Evolutionary conservation across 139 green algal genomes (phyloP).

Genomic region (Chara braunii): DNA sequence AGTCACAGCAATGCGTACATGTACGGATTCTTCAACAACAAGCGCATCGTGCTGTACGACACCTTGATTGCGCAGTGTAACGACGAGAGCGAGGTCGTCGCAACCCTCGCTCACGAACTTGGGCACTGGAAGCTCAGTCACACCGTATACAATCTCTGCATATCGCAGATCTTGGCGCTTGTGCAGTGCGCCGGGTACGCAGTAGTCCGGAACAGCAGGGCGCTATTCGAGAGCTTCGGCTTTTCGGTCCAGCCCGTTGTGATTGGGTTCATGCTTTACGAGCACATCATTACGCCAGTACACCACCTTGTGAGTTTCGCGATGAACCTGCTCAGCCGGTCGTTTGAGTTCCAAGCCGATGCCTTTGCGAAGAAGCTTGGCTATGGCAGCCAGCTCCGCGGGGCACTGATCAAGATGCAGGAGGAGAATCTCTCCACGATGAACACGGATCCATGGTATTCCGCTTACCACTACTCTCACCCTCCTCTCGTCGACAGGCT

Average conservation of each 20-base stretch:
- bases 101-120: slow-evolving; percentile 81
- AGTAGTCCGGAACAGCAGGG: slow-evolving; percentile 43
- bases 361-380: slow-evolving; percentile 61
- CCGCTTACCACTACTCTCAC: slow-evolving; percentile 72
- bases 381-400: slow-evolving; percentile 45
- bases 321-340: slow-evolving; percentile 63
- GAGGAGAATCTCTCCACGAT: slow-evolving; percentile 38
- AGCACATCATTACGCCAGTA: slow-evolving; percentile 59
- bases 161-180: slow-evolving; percentile 50
- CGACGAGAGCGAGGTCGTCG: slow-evolving; percentile 69
- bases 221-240: slow-evolving; percentile 67
- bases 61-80: slow-evolving; percentile 61
- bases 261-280: slow-evolving; percentile 74
- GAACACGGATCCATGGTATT: slow-evolving; percentile 56
- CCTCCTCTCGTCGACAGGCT: slow-evolving; percentile 72
- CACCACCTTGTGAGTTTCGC: slow-evolving; percentile 34
- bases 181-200: slow-evolving; percentile 66
- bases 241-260: slow-evolving; percentile 67
- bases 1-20: slow-evolving; percentile 68
- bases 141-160: slow-evolving; percentile 40
- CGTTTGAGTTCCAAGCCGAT: slow-evolving; percentile 88
- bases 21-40: slow-evolving; percentile 86
- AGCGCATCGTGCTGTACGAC: slow-evolving; percentile 88
- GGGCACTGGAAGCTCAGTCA: slow-evolving; percentile 82
- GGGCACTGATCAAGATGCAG: slow-evolving; percentile 68